phyloP scores from a whole-genome alignment of 2,329 filamentous ascomycete species.

The Penicillium concentricum region DNA sequence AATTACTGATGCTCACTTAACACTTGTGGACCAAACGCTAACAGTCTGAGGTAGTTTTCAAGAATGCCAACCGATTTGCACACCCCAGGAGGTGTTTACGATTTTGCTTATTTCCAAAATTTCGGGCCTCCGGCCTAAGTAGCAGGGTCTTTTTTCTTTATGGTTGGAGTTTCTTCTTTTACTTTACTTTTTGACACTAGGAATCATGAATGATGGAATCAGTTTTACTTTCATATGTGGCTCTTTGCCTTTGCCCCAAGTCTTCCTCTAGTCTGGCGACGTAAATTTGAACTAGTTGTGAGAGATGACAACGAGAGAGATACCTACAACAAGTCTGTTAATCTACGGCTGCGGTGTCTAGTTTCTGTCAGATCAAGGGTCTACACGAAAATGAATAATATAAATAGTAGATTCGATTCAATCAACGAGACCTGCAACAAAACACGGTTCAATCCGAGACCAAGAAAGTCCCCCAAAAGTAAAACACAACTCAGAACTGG shows the following conservation, averaged over 20 bases:
- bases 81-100: slow-evolving; percentile 13
- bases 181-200: slow-evolving; percentile 10
- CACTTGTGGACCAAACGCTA: background rate
- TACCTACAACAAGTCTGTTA: background rate
- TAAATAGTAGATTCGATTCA: background rate
- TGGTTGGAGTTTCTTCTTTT: slow-evolving; percentile 10
- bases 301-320: background rate
- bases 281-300: too few relatives aligned
- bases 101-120: slow-evolving; percentile 15
- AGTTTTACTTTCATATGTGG: background rate
- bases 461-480: background rate
- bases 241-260: too few relatives aligned
- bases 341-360: too few relatives aligned
- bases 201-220: slow-evolving; percentile 24
- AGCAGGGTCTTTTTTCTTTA: slow-evolving; percentile 1
- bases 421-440: background rate
- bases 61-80: slow-evolving; percentile 16
- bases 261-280: background rate
- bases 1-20: slow-evolving; percentile 13
- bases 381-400: background rate
- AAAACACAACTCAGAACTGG: background rate
- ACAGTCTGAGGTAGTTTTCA: slow-evolving; percentile 1
- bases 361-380: too few relatives aligned
- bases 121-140: slow-evolving; percentile 5
- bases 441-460: background rate